Conservation (phyloP, 441 rosid species). For the Rhodomyrtus psidioides region DNA sequence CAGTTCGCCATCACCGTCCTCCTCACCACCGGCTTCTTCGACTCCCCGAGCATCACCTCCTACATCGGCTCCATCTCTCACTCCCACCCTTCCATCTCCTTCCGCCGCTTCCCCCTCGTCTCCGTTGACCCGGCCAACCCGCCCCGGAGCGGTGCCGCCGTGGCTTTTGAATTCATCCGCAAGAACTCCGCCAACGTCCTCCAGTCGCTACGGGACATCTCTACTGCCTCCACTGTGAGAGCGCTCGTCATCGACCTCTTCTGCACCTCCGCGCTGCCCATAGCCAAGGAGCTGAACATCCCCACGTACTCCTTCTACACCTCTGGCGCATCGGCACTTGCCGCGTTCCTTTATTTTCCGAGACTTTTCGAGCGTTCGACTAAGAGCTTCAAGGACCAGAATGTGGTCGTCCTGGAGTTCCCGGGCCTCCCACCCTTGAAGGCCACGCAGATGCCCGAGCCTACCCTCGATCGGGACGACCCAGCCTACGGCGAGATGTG, state of each 20-base stretch:
- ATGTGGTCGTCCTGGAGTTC: background rate
- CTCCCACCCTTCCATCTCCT: conserved; percentile 17
- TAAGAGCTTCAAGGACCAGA: conserved; percentile 23
- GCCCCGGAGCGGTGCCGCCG: background rate
- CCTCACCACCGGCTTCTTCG: conserved; percentile 11
- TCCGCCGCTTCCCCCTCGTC: conserved; percentile 14
- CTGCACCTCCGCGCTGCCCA: conserved; percentile 22
- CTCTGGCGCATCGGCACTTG: conserved; percentile 27
- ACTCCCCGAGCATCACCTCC: conserved; percentile 27
- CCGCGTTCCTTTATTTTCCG: conserved; percentile 19
- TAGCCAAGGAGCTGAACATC: conserved; percentile 22
- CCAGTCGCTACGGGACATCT: conserved; percentile 10
- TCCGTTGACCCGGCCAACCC: background rate
- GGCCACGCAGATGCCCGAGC: conserved; percentile 21
- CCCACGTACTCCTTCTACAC: conserved; percentile 41
- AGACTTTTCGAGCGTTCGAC: conserved; percentile 14
- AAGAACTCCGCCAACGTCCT: conserved; percentile 33
- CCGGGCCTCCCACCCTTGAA: conserved; percentile 36
- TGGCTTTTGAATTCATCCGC: conserved; percentile 20
- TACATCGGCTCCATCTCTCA: conserved; percentile 18
- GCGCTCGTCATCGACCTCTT: conserved; percentile 38
- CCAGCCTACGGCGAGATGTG: conserved; percentile 19
- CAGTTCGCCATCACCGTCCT: conserved; percentile 25
- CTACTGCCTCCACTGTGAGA: background rate
- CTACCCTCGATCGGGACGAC: conserved; percentile 14